Base-by-base conservation (phyloP, 2,329 filamentous ascomycete genomes). In the Colletotrichum musicola region DNA sequence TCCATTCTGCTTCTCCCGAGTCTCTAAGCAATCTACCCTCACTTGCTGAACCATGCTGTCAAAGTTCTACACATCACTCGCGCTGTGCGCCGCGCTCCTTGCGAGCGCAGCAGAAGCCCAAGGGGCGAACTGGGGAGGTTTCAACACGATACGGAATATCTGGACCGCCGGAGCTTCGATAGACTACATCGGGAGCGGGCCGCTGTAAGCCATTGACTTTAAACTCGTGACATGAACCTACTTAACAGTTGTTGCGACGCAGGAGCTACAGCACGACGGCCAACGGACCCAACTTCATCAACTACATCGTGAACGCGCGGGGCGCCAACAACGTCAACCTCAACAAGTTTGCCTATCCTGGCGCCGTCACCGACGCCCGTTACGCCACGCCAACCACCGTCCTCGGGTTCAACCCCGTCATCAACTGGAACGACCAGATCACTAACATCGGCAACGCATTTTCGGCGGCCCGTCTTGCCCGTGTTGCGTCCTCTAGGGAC, bases 341-440 rank as follows among this genome's bases (percentile, higher is more conserved):
- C 20, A 51, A 61, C 20, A 61, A 61, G 35, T 61, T 61, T 47
- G 58, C 58, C 0, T 61, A 13, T 6, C 58, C 58, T 1, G 58
- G 58, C 2, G 58, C 58, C 18, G 58, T 61, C 0, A 61, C 58
- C 5, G 58, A 61, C 47, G 25, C 46, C 13, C 58, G 46, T 2
- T 61, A 61, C 22, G 58, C 58, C 6, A 51, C 58, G 35, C 58
- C 58, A 10, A 61, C 30, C 1, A 51, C 30, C 3, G 13, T 61
- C 2, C 10, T 61, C 14, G 58, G 58, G 9, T 61, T 51, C 58
- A 61, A 51, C 58, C 58, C 58, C 7, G 40, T 61, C 2, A 42
- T 61, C 58, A 61, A 61, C 46, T 51, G 58, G 58, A 51, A 61
- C 35, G 46, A 61, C 46, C 58, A 61, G 47, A 51, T 61, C 46